Percentiles rank a stretch among this genome's conserved stretches.
Conservation (phyloP, 352 stramenopile genomes). For the Globisporangium yorkense region DNA sequence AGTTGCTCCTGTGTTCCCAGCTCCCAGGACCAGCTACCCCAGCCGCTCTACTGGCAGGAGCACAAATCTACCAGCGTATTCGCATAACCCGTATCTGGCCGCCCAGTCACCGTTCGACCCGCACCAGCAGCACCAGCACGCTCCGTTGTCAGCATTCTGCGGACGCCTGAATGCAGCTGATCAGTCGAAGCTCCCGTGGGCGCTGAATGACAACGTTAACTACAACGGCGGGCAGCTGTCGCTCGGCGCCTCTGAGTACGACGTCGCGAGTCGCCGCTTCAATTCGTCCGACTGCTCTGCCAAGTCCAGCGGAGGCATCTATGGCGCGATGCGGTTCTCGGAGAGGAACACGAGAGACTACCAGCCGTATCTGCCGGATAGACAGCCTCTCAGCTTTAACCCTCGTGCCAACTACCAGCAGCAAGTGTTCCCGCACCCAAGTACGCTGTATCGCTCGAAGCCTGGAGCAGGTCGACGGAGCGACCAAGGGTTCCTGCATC, state of each 20-base stretch:
- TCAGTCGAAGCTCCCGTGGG: conserved; percentile 8
- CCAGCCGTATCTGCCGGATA: conserved; percentile 2
- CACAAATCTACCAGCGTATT: conserved; percentile 7
- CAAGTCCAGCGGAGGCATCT: conserved; percentile 5
- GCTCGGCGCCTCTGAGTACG: neutral
- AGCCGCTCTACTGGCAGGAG: conserved; percentile 1
- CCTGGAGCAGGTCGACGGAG: conserved; percentile 17
- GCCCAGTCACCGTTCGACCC: conserved; percentile 3
- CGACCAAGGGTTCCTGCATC: conserved; percentile 41
- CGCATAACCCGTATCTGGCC: neutral
- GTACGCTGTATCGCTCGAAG: conserved; percentile 28
- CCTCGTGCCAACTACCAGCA: conserved; percentile 17
- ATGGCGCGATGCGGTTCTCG: conserved; percentile 5
- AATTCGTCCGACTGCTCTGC: conserved; percentile 1
- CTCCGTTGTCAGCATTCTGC: neutral
- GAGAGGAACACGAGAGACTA: conserved; percentile 5
- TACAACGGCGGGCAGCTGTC: conserved; percentile 1
- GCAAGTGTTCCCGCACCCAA: conserved; percentile 16
- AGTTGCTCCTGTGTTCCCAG: neutral
- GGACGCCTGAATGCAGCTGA: neutral
- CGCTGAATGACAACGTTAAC: neutral
- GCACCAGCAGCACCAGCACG: neutral
- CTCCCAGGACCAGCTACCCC: neutral
- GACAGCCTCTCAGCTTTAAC: conserved; percentile 13
- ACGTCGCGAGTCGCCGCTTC: conserved; percentile 1